A percentile compares a stretch with the other conserved stretches of the same genome.
Conservation (phyloP, 192 early-diverging fungal genomes). For the Glomus cerebriforme region DNA sequence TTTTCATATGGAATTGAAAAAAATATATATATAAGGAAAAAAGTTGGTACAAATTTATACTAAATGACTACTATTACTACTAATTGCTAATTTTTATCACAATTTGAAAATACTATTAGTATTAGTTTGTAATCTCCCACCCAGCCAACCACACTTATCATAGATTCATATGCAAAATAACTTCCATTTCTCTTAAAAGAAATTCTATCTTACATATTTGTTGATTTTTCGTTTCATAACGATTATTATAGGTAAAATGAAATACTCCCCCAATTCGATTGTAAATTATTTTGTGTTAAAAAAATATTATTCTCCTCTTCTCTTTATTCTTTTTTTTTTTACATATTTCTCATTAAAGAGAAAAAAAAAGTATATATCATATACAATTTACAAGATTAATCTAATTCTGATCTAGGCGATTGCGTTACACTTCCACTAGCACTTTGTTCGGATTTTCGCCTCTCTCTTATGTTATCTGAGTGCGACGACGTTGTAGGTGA, state of each 20-base stretch:
- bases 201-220: neutral
- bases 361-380: neutral
- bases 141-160: neutral
- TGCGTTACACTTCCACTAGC: constrained; percentile 12
- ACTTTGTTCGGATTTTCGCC: constrained; percentile 33
- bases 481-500: neutral
- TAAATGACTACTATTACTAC: neutral
- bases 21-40: neutral
- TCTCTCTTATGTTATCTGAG: constrained; percentile 17
- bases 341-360: neutral
- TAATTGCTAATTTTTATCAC: neutral
- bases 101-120: neutral
- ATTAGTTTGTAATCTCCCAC: neutral
- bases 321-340: neutral
- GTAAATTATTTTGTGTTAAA: neutral
- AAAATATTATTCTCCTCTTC: neutral
- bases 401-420: constrained; percentile 1
- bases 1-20: neutral
- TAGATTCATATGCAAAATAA: neutral
- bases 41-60: neutral
- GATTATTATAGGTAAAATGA: neutral
- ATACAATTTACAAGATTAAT: neutral
- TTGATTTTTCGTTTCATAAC: neutral
- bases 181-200: neutral
- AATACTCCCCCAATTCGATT: neutral